Evolutionary conservation across 2,329 filamentous ascomycete species (phyloP), one percentile per base, ranked within the genome.

Genomic region (Clonostachys rosea): DNA sequence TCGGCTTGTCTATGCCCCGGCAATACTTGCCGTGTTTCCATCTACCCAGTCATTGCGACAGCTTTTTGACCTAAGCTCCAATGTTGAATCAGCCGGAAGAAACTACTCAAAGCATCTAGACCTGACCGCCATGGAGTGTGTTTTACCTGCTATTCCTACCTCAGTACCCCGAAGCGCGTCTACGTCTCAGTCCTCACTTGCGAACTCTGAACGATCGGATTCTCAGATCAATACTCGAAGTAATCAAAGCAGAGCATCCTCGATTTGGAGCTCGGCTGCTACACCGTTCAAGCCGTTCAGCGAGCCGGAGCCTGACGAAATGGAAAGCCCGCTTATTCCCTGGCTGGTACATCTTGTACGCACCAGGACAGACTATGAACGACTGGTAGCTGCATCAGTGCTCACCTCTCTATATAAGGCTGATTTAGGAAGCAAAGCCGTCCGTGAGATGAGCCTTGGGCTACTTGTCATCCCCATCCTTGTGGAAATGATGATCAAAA

Each of bases 391-490:
- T 34, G 80, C 84, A 9, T 81, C 81, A 33, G 71, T 92, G 9
- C 71, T 91, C 40, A 81, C 86, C 1, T 79, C 81, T 17, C 70
- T 92, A 13, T 87, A 86, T 63, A 84, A 83, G 55, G 75, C 84
- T 12, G 83, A 83, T 1, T 74, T 89, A 49, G 78, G 84, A 5
- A 81, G 75, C 51, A 84, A 82, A 55, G 70, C 73, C 6, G 49
- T 56, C 37, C 77, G 87, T 49, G 83, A 89, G 54, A 69, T 76
- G 3, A 80, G 78, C 49, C 70, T 92, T 40, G 81, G 83, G 3
- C 71, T 84, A 24, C 69, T 91, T 10, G 74, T 91, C 24, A 76
- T 91, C 5, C 88, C 89, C 2, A 71, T 88, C 35, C 70, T 94
- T 11, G 75, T 89, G 43, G 73, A 76, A 17, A 78, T 88, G 69